Evolutionary conservation across 176 grass and related monocot genomes (phyloP).

Genomic region (Oropetium thomaeum): DNA sequence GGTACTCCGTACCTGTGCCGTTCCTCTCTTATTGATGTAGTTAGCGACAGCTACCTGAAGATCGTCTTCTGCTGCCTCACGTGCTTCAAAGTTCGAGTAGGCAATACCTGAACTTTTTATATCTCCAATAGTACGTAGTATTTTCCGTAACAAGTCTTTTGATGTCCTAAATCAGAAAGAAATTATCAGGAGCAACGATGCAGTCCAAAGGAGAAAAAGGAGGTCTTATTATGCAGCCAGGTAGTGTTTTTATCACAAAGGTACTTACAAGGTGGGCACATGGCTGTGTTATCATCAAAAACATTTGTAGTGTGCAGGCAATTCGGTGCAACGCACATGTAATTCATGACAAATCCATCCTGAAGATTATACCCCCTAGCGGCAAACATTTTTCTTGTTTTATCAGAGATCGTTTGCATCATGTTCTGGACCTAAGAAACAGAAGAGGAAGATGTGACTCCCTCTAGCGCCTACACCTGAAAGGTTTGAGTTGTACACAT

Average conservation of each 20-base stretch:
- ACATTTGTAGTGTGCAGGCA: conserved; percentile 49
- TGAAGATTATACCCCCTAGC: conserved; percentile 58
- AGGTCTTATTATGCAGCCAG: background rate
- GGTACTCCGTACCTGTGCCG: conserved; percentile 49
- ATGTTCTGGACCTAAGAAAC: conserved; percentile 56
- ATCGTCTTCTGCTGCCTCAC: conserved; percentile 43
- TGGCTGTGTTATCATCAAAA: conserved; percentile 34
- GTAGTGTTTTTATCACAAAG: background rate
- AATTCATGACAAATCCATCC: conserved; percentile 51
- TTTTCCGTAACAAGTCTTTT: conserved; percentile 40
- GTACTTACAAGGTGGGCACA: conserved; percentile 47
- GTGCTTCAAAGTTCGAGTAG: conserved; percentile 36
- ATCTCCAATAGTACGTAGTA: conserved; percentile 37
- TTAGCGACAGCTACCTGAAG: conserved; percentile 44
- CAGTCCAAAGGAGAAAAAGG: background rate
- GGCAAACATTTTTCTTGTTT: conserved; percentile 44
- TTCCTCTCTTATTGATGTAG: conserved; percentile 56
- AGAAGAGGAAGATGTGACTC: conserved; percentile 16
- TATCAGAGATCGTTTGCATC: conserved; percentile 39
- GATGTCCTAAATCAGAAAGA: conserved; percentile 39
- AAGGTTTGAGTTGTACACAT: background rate
- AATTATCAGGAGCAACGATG: background rate
- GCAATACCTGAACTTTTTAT: conserved; percentile 52
- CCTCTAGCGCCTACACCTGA: background rate
- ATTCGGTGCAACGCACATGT: conserved; percentile 56